phyloP scores from a whole-genome alignment of 352 stramenopile species.

The Globisporangium recalcitrans region DNA sequence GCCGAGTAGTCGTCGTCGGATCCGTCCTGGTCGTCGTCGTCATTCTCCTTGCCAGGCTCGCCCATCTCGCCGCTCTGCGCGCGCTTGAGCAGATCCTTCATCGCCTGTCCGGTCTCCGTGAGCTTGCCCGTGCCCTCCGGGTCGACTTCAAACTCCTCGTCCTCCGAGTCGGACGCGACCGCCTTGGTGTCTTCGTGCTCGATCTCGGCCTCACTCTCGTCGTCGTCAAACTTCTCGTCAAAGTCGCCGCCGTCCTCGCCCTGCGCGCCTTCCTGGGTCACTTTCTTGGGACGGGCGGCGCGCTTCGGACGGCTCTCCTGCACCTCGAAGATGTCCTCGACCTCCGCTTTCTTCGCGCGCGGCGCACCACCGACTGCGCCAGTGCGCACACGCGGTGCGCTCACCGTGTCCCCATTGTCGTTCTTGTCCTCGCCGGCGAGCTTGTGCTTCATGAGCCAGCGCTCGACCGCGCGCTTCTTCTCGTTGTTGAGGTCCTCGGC shows the following conservation, averaged over 20 bases:
- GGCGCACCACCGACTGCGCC: conserved; percentile 37
- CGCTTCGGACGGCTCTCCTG: conserved; percentile 46
- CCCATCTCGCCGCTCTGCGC: conserved; percentile 72
- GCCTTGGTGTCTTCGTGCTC: conserved; percentile 60
- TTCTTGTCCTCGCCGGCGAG: conserved; percentile 69
- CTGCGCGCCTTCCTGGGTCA: conserved; percentile 42
- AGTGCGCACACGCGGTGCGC: conserved; percentile 61
- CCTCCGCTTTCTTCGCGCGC: conserved; percentile 35
- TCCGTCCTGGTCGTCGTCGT: conserved; percentile 53
- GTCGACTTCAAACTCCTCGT: conserved; percentile 74
- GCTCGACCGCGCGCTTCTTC: conserved; percentile 85
- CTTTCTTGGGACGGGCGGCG: conserved; percentile 45
- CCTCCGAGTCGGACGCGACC: conserved; percentile 67
- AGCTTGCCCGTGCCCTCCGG: conserved; percentile 64
- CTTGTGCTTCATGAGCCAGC: conserved; percentile 88
- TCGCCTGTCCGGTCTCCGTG: conserved; percentile 75
- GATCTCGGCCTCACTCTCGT: conserved; percentile 83
- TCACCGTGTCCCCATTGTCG: conserved; percentile 56
- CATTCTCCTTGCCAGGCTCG: conserved; percentile 48
- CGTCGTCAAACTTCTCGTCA: conserved; percentile 85
- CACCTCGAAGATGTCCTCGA: conserved; percentile 66
- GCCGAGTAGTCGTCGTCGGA: conserved; percentile 68
- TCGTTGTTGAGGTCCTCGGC: conserved; percentile 85
- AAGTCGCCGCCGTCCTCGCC: conserved; percentile 83
- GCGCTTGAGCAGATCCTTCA: conserved; percentile 80